phyloP scores from a whole-genome alignment of 1,284 basidiomycete species.

The Phellinidium pouzarii region DNA sequence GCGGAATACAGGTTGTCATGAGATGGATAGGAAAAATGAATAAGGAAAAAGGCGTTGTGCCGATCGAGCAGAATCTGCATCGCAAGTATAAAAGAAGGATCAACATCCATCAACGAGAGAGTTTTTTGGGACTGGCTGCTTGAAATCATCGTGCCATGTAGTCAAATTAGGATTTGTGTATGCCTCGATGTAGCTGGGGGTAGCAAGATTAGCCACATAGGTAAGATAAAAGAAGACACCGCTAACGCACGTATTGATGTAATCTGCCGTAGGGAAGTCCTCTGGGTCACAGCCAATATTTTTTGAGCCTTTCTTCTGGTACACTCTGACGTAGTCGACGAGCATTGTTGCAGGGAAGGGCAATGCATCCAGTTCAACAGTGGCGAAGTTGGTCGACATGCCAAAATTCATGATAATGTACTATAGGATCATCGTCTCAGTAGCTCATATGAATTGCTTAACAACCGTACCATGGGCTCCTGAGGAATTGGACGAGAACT shows the following conservation, averaged over 20 bases:
- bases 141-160: conserved; percentile 32
- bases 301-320: conserved; percentile 37
- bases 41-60: background rate
- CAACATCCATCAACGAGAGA: conserved; percentile 22
- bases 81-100: background rate
- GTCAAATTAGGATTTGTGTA: conserved; percentile 36
- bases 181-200: conserved; percentile 29
- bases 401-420: conserved; percentile 40
- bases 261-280: conserved; percentile 45
- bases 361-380: conserved; percentile 31
- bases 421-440: conserved; percentile 1
- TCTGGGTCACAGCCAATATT: conserved; percentile 53
- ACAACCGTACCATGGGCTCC: conserved; percentile 49
- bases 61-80: background rate
- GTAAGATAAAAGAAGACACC: background rate
- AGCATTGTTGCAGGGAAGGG: conserved; percentile 38
- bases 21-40: too few species aligned
- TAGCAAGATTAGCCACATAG: background rate
- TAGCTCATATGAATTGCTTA: background rate
- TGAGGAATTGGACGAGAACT: conserved; percentile 52
- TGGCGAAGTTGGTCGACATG: conserved; percentile 39
- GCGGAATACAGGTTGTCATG: background rate
- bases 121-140: conserved; percentile 33
- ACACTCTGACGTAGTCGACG: conserved; percentile 59
- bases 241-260: conserved; percentile 37